Conservation (phyloP, 352 stramenopile genomes). For the Aphanomyces invadans region DNA sequence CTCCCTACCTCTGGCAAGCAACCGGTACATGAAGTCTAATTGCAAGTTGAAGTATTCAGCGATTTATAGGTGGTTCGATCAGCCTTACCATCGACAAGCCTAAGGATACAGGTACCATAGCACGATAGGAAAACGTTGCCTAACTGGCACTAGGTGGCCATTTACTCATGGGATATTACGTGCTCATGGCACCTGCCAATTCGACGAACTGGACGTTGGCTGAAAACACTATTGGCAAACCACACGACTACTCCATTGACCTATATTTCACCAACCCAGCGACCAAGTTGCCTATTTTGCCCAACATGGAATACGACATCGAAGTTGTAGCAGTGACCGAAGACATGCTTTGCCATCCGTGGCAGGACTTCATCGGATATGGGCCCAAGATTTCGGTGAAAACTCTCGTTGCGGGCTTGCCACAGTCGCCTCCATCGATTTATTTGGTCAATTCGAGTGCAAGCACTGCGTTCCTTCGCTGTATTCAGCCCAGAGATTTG, state of each 20-base stretch:
- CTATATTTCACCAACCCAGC: not conserved
- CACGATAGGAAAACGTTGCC: too few species aligned
- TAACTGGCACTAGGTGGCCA: too few species aligned
- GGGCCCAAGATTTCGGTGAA: not conserved
- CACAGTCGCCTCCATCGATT: not conserved
- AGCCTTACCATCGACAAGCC: not conserved
- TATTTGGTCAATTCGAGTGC: not conserved
- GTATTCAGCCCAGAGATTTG: constrained; percentile 1
- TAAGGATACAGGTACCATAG: not conserved
- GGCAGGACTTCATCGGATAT: not conserved
- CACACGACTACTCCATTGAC: not conserved
- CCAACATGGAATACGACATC: not conserved
- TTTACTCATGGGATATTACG: not conserved
- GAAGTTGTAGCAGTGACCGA: not conserved
- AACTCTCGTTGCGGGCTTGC: not conserved
- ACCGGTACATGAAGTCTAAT: not conserved
- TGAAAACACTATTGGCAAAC: not conserved
- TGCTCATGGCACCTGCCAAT: not conserved
- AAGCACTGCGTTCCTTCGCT: not conserved
- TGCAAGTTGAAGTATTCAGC: not conserved
- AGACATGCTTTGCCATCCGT: not conserved
- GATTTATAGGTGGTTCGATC: not conserved
- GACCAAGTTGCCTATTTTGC: not conserved
- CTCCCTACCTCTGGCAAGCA: not conserved
- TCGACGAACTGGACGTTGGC: not conserved